Evolutionary conservation across 495 filamentous ascomycete species (phyloP), one percentile per base, ranked within the genome.

Genomic region (Cladorrhinum samala): DNA sequence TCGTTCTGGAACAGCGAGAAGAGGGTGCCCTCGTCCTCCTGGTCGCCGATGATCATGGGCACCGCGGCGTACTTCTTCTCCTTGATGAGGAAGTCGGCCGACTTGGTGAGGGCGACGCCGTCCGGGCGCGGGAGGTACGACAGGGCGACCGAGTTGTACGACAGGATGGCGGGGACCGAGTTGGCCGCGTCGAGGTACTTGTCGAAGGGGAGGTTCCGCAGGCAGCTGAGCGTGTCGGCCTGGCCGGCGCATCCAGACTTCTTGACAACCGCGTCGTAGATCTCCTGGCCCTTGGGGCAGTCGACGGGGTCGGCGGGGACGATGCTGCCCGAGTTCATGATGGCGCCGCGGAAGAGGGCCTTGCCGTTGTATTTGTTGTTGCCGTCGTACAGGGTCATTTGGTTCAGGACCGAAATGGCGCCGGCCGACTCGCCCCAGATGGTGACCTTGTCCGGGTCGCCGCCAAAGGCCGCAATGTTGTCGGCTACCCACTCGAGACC

Each of bases 401-500:
- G 86, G 60, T 87, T 75, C 40, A 82, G 77, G 17, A 89, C 84
- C 5, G 83, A 87, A 54, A 87, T 87, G 13, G 82, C 73, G 3
- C 87, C 87, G 1, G 86, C 85, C 2, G 81, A 86, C 60, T 88
- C 83, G 38, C 85, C 86, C 79, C 84, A 87, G 49, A 88, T 84
- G 16, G 83, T 87, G 13, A 88, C 85, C 53, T 76, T 78, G 16
- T 68, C 61, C 3, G 83, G 75, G 59, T 88, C 80, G 27, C 85
- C 86, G 43, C 85, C 86, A 50, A 89, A 89, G 1, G 70, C 77
- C 36, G 68, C 76, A 46, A 88, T 85, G 58, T 88, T 87, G 54
- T 80, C 76, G 24, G 79, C 73, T 0, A 87, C 76, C 77, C 81
- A 86, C 55, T 83, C 75, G 16, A 85, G 73, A 3, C 76, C 82